Evolutionary conservation across 2,329 filamentous ascomycete species (phyloP), one percentile per base, ranked within the genome.

Genomic region (Ophiostoma piceae): DNA sequence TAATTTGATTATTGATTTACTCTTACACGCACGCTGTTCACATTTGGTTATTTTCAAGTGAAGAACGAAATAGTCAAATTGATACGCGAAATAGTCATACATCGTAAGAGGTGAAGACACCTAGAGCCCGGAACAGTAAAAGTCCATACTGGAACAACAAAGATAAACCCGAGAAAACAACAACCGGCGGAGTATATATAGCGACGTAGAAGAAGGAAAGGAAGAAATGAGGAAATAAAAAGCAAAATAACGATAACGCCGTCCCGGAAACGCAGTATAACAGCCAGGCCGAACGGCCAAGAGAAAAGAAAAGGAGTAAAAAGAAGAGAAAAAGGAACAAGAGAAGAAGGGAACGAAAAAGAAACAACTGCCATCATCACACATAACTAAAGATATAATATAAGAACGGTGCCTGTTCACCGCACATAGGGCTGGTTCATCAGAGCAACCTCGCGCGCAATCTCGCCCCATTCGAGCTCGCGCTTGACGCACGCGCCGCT

Each of bases 381-480:
- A 32, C 26, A 60, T 60, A 29, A 32, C 3, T 29, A 29, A 29
- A 60, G 9, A 57, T 41, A 41, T 41, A 41, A 41, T 12, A 41
- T 11, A 54, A 54, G n/a, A 57, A 22, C 3, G 51, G 51, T 57
- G 57, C 2, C 62, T 2, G 32, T 22, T 79, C 76, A 92, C 79
- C 91, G 84, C 22, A 92, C 90, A 79, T 98, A 98, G 19, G 95
- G 95, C 75, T 91, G 89, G 77, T 99, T 99, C 92, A 99, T 96
- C 37, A 94, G 83, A 4, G 95, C 94, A 74, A 99, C 94, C 79
- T 98, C 94, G 74, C 93, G 85, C 7, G 92, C 86, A 72, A 98
- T 90, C 66, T 92, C 92, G 8, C 87, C 85, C 95, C 95, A 99
- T 80, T 98, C 95, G 39, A 98, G 82, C 76, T 97, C 94, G 73